Base-by-base conservation (phyloP, 345 rosid genomes). In the Kandelia obovata region DNA sequence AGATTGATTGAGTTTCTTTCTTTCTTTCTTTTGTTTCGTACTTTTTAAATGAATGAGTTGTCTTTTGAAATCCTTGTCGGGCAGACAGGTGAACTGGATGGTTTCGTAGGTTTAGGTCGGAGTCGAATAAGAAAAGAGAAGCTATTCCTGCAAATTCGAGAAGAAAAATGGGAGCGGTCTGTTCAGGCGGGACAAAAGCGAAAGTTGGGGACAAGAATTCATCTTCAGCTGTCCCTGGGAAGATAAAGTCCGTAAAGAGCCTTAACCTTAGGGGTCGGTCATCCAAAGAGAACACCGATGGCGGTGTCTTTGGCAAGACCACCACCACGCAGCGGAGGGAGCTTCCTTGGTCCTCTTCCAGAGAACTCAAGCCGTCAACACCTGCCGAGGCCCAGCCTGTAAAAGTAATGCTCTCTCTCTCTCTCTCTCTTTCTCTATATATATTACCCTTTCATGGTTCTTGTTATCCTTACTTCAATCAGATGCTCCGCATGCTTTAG, bases 91-190 rank as follows among this genome's bases (percentile, higher is more conserved):
- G 49, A 43, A 43, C 49, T 43, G 5, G 17, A 4, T 11, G 17
- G 2, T 13, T 3, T 43, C 17, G 0, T 34, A 7, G 37, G 7
- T 34, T 34, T 34, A 43, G 8, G 49, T 13, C 5, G 16, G 4
- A 39, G 16, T 43, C 17, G 11, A 43, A 43, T 7, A 34, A 34
- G 7, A 34, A 34, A 1, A 34, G 37, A 1, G 37, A 7, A 34
- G 9, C 17, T 5, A 3, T 43, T 43, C 17, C 16, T 43, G 49
- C 5, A 0, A 15, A 43, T 0, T 3, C 13, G 17, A 15, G 17
- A 43, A 43, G 49, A 43, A 0, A 28, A 72, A 91, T 91, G 97
- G 97, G 96, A 72, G 83, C 73, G 32, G 89, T 77, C 75, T 91
- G 88, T 65, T 73, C 96, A 13, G 69, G 77, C 58, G 88, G 83